These are phyloP conservation scores for Cetraspora pellucida DNA, from an alignment of 192 early-diverging fungal species.

Conservation along the genomic window DNA sequence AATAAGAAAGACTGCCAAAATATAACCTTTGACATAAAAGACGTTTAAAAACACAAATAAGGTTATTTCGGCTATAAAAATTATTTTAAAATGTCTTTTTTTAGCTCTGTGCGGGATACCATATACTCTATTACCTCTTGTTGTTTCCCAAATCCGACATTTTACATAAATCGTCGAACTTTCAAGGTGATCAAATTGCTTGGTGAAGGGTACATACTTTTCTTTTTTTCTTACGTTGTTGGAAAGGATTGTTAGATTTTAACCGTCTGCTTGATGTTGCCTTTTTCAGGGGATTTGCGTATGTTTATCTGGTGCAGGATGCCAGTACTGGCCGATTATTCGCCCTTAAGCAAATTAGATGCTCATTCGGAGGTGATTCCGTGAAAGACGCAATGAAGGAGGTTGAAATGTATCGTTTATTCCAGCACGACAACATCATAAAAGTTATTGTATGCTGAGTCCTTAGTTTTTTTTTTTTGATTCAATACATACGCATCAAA, in stretches of 20 bases:
- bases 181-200: slow-evolving; percentile 63
- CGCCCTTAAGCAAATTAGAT: slow-evolving; percentile 72
- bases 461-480: neutral
- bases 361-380: slow-evolving; percentile 60
- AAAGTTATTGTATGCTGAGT: slow-evolving; percentile 52
- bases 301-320: slow-evolving; percentile 67
- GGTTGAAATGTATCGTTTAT: slow-evolving; percentile 66
- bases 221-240: neutral
- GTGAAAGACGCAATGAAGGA: slow-evolving; percentile 67
- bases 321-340: slow-evolving; percentile 46
- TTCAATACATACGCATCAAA: neutral
- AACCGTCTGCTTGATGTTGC: neutral
- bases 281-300: slow-evolving; percentile 66
- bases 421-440: slow-evolving; percentile 68
- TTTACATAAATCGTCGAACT: slow-evolving; percentile 59
- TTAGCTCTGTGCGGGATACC: neutral
- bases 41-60: too few relatives aligned
- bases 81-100: neutral
- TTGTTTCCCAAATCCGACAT: slow-evolving; percentile 53
- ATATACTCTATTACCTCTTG: slow-evolving; percentile 40
- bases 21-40: too few relatives aligned
- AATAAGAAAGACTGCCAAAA: too few relatives aligned
- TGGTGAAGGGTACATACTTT: slow-evolving; percentile 59
- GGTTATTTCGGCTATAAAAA: too few relatives aligned
- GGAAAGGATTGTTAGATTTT: neutral